These are phyloP conservation scores for Phytopythium ostracodes DNA, from an alignment of 352 stramenopile species.

Conservation along the genomic window DNA sequence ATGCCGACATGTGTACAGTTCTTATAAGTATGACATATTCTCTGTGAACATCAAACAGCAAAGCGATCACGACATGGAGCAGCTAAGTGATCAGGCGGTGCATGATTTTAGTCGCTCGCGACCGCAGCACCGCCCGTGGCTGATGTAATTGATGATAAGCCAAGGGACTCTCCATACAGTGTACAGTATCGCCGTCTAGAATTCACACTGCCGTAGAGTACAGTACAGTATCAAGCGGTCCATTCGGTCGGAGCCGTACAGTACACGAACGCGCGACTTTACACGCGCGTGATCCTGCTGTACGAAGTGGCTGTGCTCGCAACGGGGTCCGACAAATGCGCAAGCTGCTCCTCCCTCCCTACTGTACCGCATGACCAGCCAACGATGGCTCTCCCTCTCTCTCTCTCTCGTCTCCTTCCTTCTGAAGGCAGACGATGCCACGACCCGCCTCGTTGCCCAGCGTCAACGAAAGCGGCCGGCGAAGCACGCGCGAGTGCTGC, in stretches of 20 bases:
- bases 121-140: not conserved
- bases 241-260: too few species aligned
- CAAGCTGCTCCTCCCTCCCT: not conserved
- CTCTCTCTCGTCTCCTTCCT: not conserved
- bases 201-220: too few species aligned
- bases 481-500: not conserved
- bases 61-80: not conserved
- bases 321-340: too few species aligned
- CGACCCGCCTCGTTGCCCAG: not conserved
- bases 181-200: too few species aligned
- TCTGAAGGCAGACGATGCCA: not conserved
- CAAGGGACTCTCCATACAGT: too few species aligned
- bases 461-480: not conserved
- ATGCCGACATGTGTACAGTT: not conserved
- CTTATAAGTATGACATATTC: not conserved
- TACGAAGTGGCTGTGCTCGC: too few species aligned
- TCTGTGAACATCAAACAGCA: not conserved
- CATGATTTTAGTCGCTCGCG: not conserved
- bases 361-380: too few species aligned
- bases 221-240: too few species aligned
- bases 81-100: not conserved
- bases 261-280: too few species aligned
- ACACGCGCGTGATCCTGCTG: too few species aligned
- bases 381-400: too few species aligned
- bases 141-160: not conserved